Evolutionary conservation across 2,329 filamentous ascomycete genomes (phyloP).

Genomic region (Venturia oleaginea): DNA sequence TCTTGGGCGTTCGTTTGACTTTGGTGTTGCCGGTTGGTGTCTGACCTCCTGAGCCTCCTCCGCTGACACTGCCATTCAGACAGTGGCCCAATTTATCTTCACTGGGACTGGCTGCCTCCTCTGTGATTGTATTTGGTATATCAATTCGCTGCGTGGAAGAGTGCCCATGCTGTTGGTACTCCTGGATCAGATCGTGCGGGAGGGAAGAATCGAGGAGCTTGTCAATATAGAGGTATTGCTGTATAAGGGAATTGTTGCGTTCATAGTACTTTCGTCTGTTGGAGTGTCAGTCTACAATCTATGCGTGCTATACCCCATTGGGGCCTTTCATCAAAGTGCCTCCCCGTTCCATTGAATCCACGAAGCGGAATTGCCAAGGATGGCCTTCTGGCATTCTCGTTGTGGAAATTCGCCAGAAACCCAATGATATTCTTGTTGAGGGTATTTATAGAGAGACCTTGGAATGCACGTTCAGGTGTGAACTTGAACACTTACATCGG

Average conservation of each 20-base stretch:
- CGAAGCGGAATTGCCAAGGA: no score
- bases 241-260: slow-evolving; percentile 77
- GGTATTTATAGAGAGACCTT: no score
- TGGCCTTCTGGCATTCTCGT: no score
- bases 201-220: slow-evolving; percentile 81
- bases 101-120: slow-evolving; percentile 43
- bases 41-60: slow-evolving; percentile 16
- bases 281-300: slow-evolving; percentile 12
- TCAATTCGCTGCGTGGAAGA: slow-evolving; percentile 24
- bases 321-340: neutral
- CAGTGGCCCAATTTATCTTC: slow-evolving; percentile 13
- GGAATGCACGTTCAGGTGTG: no score
- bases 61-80: slow-evolving; percentile 15
- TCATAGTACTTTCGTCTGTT: slow-evolving; percentile 72
- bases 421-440: no score
- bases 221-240: slow-evolving; percentile 92
- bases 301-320: neutral
- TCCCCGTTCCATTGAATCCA: no score
- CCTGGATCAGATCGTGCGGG: slow-evolving; percentile 84
- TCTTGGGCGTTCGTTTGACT: slow-evolving; percentile 72
- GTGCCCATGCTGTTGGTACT: slow-evolving; percentile 55
- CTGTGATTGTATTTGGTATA: slow-evolving; percentile 66
- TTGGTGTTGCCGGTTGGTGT: slow-evolving; percentile 30
- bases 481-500: slow-evolving; percentile 49
- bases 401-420: no score